Evolutionary conservation across 2,329 filamentous ascomycete genomes (phyloP).

Genomic region (Arthroderma sp.): DNA sequence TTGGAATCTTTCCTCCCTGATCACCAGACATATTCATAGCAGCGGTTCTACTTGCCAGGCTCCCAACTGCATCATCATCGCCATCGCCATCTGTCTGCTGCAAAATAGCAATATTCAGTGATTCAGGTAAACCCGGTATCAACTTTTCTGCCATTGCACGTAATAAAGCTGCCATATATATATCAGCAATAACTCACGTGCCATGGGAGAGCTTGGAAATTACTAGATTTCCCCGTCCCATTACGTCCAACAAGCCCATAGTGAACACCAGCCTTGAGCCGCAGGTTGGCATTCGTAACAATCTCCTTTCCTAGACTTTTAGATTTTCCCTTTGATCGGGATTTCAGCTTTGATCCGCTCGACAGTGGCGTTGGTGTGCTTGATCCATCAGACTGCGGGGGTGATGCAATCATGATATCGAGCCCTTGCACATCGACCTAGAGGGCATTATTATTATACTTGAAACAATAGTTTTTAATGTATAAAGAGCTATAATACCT

Average conservation of each 20-base stretch:
- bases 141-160: conserved; percentile 64
- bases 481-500: conserved; percentile 30
- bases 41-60: not conserved
- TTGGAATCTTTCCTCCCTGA: conserved; percentile 10
- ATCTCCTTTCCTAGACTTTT: conserved; percentile 48
- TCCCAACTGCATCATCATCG: conserved; percentile 8
- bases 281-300: conserved; percentile 54
- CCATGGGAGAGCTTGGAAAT: conserved; percentile 13
- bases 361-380: conserved; percentile 8
- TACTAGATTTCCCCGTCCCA: conserved; percentile 71
- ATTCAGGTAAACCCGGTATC: conserved; percentile 60
- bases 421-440: conserved; percentile 61
- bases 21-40: not conserved
- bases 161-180: conserved; percentile 44
- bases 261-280: conserved; percentile 56
- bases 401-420: conserved; percentile 50
- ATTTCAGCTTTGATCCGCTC: conserved; percentile 15
- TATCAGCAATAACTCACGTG: conserved; percentile 4
- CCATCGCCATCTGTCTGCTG: conserved; percentile 48
- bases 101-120: conserved; percentile 52
- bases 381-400: conserved; percentile 4
- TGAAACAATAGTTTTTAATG: not conserved
- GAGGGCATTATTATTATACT: not conserved
- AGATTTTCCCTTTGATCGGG: conserved; percentile 36
- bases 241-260: conserved; percentile 73